Conservation (phyloP, 768 basidiomycete genomes). For the Agaricus subrufescens region DNA sequence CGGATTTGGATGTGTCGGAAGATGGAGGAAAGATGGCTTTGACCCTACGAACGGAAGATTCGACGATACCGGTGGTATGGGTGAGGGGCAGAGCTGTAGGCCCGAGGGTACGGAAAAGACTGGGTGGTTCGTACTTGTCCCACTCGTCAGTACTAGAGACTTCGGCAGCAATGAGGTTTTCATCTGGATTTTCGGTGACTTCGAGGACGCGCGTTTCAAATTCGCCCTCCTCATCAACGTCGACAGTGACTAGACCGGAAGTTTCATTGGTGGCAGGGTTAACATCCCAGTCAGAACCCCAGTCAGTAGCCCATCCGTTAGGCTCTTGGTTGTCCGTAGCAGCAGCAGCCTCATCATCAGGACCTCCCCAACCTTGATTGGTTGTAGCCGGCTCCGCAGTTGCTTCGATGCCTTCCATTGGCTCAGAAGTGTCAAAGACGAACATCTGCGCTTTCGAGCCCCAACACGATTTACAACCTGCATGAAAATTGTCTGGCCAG, state of each 20-base stretch:
- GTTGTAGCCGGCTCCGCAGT: neutral
- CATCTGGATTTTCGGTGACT: neutral
- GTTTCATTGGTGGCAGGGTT: neutral
- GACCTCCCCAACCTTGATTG: neutral
- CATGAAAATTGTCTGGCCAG: constrained; percentile 47
- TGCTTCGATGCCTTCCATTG: neutral
- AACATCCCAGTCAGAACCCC: constrained; percentile 8
- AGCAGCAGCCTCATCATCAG: neutral
- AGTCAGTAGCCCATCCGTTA: constrained; percentile 3
- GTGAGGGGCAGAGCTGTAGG: constrained; percentile 55
- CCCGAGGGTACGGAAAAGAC: constrained; percentile 36
- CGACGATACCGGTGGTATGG: constrained; percentile 61
- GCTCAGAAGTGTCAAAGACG: constrained; percentile 11
- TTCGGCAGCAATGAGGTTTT: neutral
- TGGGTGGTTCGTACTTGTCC: constrained; percentile 17
- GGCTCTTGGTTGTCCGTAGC: neutral
- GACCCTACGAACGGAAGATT: constrained; percentile 59
- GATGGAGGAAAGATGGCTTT: constrained; percentile 25
- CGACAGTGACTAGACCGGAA: neutral
- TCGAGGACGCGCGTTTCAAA: neutral
- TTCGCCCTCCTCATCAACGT: constrained; percentile 2
- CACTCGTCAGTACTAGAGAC: constrained; percentile 9
- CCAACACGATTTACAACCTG: constrained; percentile 45
- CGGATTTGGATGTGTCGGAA: constrained; percentile 12
- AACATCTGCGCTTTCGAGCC: constrained; percentile 40